These are phyloP conservation scores for Phaeodactylum tricornutum DNA, from an alignment of 108 stramenopile genomes.

Conservation along the genomic window DNA sequence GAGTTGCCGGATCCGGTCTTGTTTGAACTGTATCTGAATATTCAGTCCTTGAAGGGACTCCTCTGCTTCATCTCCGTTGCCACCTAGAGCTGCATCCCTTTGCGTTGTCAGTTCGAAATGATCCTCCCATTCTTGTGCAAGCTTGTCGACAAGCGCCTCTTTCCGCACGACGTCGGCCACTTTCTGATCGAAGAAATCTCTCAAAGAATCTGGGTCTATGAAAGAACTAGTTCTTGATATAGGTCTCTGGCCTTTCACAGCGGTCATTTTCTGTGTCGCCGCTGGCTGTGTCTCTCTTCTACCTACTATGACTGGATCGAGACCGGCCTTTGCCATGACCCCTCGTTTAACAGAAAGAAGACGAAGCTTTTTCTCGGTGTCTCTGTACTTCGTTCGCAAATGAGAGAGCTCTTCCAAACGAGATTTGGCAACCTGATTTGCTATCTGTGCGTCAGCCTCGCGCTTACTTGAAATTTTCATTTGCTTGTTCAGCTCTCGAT, in stretches of 20 bases:
- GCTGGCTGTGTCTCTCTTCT: conserved; percentile 15
- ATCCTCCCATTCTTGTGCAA: conserved; percentile 65
- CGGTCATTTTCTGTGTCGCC: not conserved
- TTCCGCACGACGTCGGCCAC: conserved; percentile 39
- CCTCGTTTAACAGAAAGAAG: conserved; percentile 47
- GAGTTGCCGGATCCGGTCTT: conserved; percentile 49
- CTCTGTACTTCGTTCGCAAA: conserved; percentile 53
- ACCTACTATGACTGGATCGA: conserved; percentile 52
- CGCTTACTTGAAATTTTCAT: conserved; percentile 18
- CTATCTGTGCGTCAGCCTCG: conserved; percentile 41
- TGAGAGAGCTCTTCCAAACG: conserved; percentile 25
- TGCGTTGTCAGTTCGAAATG: conserved; percentile 35
- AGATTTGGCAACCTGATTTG: conserved; percentile 46
- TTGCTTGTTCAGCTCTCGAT: conserved; percentile 28
- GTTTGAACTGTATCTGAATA: conserved; percentile 37
- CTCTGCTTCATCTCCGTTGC: conserved; percentile 1
- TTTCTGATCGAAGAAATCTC: conserved; percentile 45
- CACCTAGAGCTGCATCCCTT: conserved; percentile 8
- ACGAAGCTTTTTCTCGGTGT: conserved; percentile 50
- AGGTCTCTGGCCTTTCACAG: conserved; percentile 2
- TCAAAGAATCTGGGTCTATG: conserved; percentile 14
- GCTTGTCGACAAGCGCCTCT: conserved; percentile 48
- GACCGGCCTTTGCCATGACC: conserved; percentile 50
- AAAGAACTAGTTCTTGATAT: not conserved
- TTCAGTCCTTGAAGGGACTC: conserved; percentile 18